A percentile compares a stretch with the other conserved stretches of the same genome.
phyloP scores from a whole-genome alignment of 345 rosid species.

The Heritiera fomes region DNA sequence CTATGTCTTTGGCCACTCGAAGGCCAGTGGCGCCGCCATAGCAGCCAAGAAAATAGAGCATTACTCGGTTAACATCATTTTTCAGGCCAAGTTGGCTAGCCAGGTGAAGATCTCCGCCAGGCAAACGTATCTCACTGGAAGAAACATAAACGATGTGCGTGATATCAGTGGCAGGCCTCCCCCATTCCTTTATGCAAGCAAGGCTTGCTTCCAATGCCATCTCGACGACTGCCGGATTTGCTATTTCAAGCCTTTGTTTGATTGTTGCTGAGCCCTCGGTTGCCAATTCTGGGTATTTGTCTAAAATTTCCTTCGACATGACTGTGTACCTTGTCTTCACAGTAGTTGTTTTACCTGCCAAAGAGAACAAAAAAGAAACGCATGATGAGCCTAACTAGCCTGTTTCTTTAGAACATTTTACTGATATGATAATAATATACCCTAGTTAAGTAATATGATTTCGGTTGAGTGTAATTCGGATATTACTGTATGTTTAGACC shows the following conservation, averaged over 20 bases:
- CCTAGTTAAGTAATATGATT: no score
- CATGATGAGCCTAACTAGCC: background rate
- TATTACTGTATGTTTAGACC: no score
- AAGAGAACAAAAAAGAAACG: conserved; percentile 18
- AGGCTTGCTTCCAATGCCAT: conserved; percentile 86
- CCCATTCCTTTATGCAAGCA: conserved; percentile 88
- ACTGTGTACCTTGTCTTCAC: conserved; percentile 95
- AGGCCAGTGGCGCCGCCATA: conserved; percentile 93
- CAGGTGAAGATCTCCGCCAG: conserved; percentile 89
- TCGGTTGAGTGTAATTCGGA: no score
- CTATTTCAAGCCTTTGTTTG: conserved; percentile 82
- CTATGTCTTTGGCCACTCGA: conserved; percentile 93
- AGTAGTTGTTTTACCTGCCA: conserved; percentile 83
- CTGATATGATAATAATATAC: no score
- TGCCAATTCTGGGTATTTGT: conserved; percentile 81
- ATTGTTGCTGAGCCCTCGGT: conserved; percentile 79
- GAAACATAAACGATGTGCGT: conserved; percentile 91
- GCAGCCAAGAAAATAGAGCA: conserved; percentile 91
- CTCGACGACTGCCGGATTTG: conserved; percentile 78
- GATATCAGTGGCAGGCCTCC: conserved; percentile 67
- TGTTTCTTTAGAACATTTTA: no score
- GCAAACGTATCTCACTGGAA: conserved; percentile 90
- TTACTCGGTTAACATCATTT: conserved; percentile 69
- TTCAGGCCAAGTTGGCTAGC: conserved; percentile 67
- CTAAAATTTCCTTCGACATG: conserved; percentile 75